Evolutionary conservation across 768 basidiomycete genomes (phyloP), one percentile per base, ranked within the genome.

Genomic region (Agaricus subrufescens): DNA sequence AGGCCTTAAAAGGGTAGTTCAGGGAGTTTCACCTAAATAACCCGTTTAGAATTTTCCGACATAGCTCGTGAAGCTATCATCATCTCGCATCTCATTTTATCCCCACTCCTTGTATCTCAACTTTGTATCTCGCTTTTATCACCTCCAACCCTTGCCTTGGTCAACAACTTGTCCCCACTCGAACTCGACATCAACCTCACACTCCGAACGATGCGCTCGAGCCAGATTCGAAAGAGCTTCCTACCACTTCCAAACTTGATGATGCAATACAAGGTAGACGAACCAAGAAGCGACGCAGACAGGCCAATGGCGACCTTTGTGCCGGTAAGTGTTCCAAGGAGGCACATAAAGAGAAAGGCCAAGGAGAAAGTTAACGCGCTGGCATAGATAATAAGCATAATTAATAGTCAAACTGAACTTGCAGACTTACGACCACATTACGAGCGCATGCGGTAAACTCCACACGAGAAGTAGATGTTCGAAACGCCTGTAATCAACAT

Each of bases 281-380:
- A 46, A 27, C 44, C 30, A 19, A 53, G 52, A 4, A 56, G 23
- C 11, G 12, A 38, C 7, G 54, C 34, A 7, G 38, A 48, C 11
- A 48, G 19, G 39, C 38, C 46, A 7, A 56, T 30, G 5, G 40
- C 11, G 27, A 50, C 14, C 25, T 43, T 56, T 27, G 46, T 42
- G 47, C 30, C 38, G 25, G 25, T 44, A 6, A 25, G 39, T 42
- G 54, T 50, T 1, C 47, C 54, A 23, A 8, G 19, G 31, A 56
- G 49, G 14, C 54, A 56, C 47, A 56, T 56, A 10, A 56, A 8
- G 29, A 56, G 23, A 40, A 56, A 56, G 7, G 54, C 54, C 25
- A 43, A 2, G 25, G 49, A 47, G 29, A 56, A 56, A 42, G 54
- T 26, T 3, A 48, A 25, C n/a, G 49, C 48, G 14, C 54, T 56